A percentile compares a stretch with the other conserved stretches of the same genome.
Evolutionary conservation across 2,329 filamentous ascomycete species (phyloP).

Genomic region (Bipolaris zeicola): DNA sequence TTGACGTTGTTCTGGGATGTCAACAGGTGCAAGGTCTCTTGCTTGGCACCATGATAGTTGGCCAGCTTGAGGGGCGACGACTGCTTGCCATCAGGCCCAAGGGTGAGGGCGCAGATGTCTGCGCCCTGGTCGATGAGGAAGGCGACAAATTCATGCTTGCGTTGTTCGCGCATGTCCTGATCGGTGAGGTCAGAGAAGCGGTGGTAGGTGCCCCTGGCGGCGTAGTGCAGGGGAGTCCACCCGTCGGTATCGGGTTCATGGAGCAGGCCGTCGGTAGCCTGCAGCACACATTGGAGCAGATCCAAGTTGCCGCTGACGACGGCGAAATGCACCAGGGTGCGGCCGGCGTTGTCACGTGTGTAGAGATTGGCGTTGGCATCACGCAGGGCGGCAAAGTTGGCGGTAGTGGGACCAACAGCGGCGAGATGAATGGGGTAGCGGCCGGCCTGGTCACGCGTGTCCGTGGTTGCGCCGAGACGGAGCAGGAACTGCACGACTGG

Average conservation of each 20-base stretch:
- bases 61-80: background rate
- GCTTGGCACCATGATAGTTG: background rate
- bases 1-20: background rate
- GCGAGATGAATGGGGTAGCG: background rate
- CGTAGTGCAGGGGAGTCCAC: background rate
- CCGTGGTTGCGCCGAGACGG: background rate
- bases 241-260: background rate
- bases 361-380: background rate
- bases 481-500: background rate
- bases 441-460: background rate
- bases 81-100: background rate
- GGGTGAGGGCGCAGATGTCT: background rate
- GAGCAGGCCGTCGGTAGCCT: background rate
- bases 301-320: background rate
- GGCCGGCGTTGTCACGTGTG: background rate
- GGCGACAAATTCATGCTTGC: background rate
- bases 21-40: background rate
- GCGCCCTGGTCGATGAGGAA: background rate
- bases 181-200: background rate
- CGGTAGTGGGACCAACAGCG: background rate
- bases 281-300: background rate
- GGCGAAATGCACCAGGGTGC: background rate
- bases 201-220: background rate
- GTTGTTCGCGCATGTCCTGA: background rate
- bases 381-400: background rate